Evolutionary conservation across 768 basidiomycete species (phyloP).

Genomic region (Rhodosporidiobolus odoratus): DNA sequence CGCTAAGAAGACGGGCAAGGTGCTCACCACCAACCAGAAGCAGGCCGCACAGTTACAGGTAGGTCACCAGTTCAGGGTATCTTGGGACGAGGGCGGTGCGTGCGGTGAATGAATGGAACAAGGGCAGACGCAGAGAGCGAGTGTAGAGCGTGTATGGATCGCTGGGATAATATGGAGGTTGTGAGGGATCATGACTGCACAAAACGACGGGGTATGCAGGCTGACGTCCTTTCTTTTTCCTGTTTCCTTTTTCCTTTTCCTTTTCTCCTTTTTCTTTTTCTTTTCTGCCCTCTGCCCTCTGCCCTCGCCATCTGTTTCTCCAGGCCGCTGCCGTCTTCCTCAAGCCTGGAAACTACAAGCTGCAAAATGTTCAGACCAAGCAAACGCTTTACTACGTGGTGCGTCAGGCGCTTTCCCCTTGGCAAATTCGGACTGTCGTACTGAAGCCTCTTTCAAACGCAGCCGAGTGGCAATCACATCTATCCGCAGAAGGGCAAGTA

Average conservation of each 20-base stretch:
- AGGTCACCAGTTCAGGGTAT: neutral
- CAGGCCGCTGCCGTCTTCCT: conserved; percentile 31
- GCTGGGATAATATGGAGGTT: neutral
- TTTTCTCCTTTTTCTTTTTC: neutral
- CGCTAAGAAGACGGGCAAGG: conserved; percentile 21
- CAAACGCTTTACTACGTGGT: conserved; percentile 17
- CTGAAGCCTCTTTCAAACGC: neutral
- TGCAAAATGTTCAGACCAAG: conserved; percentile 29
- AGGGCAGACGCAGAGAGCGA: neutral
- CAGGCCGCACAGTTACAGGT: conserved; percentile 14
- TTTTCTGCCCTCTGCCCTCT: neutral
- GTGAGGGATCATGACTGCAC: neutral
- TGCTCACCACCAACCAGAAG: conserved; percentile 18
- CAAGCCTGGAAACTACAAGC: conserved; percentile 20
- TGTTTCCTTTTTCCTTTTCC: neutral
- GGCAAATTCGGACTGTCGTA: no score
- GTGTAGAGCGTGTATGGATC: neutral
- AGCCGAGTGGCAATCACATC: conserved; percentile 27
- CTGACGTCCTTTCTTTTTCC: neutral
- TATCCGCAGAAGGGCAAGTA: conserved; percentile 19
- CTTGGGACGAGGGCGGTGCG: neutral
- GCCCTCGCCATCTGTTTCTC: no score
- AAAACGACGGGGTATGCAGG: neutral
- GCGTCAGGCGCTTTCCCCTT: neutral
- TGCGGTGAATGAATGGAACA: neutral